These are phyloP conservation scores for Rhodotorula sp. DNA, from an alignment of 1,284 basidiomycete genomes.

Conservation along the genomic window DNA sequence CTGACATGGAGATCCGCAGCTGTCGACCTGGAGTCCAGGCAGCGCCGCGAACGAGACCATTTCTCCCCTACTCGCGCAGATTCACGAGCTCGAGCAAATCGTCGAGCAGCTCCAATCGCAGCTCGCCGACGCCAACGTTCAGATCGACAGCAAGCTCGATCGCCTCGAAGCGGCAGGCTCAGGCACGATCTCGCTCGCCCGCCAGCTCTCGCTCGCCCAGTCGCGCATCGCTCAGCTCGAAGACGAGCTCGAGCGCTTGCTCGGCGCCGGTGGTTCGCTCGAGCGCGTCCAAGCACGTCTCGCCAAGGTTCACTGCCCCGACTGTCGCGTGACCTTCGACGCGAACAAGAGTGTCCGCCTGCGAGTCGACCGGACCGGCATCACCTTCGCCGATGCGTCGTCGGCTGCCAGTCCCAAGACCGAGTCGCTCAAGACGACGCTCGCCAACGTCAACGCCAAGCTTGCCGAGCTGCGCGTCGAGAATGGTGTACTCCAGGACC, in stretches of 20 bases:
- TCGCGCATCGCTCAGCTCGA: constrained; percentile 62
- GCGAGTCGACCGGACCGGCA: constrained; percentile 22
- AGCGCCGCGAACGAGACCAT: constrained; percentile 44
- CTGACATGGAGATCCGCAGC: neutral
- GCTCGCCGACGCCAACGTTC: constrained; percentile 72
- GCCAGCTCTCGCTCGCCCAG: constrained; percentile 68
- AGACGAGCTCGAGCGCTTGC: constrained; percentile 59
- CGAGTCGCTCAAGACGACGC: constrained; percentile 28
- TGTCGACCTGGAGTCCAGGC: constrained; percentile 33
- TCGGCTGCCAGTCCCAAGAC: neutral
- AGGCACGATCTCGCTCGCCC: constrained; percentile 57
- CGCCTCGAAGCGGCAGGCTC: constrained; percentile 74
- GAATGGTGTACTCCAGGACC: constrained; percentile 19
- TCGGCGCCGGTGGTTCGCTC: constrained; percentile 36
- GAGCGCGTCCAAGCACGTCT: constrained; percentile 32
- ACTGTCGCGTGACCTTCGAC: constrained; percentile 44
- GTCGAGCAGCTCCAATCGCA: constrained; percentile 58
- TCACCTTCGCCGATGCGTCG: constrained; percentile 24
- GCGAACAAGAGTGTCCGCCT: constrained; percentile 41
- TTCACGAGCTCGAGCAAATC: constrained; percentile 51
- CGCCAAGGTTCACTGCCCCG: constrained; percentile 51
- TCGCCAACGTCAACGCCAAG: constrained; percentile 26
- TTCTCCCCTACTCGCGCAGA: constrained; percentile 50
- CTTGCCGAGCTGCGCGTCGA: constrained; percentile 20
- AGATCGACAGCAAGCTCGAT: constrained; percentile 79